Evolutionary conservation across 495 filamentous ascomycete genomes (phyloP).

Genomic region (Podospora fimiseda): DNA sequence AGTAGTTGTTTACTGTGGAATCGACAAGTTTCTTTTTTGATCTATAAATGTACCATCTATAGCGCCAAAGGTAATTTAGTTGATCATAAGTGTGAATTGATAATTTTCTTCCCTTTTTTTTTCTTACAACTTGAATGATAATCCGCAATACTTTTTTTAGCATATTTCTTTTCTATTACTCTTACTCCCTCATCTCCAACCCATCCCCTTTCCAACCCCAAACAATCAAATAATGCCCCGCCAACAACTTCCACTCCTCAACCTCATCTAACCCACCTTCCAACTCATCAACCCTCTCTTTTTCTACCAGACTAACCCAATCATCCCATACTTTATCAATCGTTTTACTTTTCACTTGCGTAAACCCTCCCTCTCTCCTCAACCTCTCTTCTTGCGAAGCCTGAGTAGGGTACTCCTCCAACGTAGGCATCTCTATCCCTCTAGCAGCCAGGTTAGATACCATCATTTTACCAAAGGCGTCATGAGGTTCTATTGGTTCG

Average conservation of each 20-base stretch:
- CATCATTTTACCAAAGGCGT: constrained; percentile 87
- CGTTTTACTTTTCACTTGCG: constrained; percentile 49
- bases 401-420: constrained; percentile 61
- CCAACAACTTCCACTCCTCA: constrained; percentile 88
- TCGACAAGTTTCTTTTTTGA: no score
- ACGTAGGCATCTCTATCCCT: constrained; percentile 75
- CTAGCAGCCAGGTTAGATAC: constrained; percentile 81
- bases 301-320: constrained; percentile 69
- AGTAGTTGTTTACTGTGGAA: no score
- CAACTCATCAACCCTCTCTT: constrained; percentile 65
- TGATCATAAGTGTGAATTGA: no score
- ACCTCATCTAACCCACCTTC: constrained; percentile 93
- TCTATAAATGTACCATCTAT: no score
- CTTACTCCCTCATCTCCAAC: constrained; percentile 16
- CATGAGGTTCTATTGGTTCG: constrained; percentile 77
- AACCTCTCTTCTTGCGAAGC: constrained; percentile 61
- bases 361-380: constrained; percentile 51
- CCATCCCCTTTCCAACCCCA: constrained; percentile 56
- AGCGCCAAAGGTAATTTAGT: no score
- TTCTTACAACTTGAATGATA: no score
- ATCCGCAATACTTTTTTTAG: no score
- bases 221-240: constrained; percentile 80
- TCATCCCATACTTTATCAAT: constrained; percentile 68
- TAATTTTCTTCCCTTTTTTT: no score
- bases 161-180: constrained; percentile 1